A percentile compares a stretch with the other conserved stretches of the same genome.
Evolutionary conservation across 805 yeast species (phyloP).

Genomic region (Metschnikowia picachoensis): DNA sequence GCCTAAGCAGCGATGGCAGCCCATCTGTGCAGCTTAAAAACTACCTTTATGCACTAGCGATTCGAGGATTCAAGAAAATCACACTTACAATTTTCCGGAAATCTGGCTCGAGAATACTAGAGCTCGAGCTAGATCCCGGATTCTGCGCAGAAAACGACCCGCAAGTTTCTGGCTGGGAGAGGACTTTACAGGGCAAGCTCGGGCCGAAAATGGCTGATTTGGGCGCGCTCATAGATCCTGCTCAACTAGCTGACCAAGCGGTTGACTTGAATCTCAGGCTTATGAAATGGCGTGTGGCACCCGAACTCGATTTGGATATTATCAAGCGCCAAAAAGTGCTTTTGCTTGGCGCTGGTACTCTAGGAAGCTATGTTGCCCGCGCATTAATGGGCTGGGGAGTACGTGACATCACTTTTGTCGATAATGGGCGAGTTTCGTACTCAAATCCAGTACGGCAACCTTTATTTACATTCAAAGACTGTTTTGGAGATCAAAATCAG

Average conservation of each 20-base stretch:
- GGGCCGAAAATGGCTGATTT: constrained; percentile 83
- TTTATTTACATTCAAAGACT: constrained; percentile 75
- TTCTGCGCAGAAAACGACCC: constrained; percentile 22
- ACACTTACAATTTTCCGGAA: constrained; percentile 25
- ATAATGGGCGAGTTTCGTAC: constrained; percentile 82
- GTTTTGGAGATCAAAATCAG: constrained; percentile 53
- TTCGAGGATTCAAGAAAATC: constrained; percentile 19
- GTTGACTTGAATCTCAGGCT: constrained; percentile 85
- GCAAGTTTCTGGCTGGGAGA: constrained; percentile 84
- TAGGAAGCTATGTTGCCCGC: constrained; percentile 88
- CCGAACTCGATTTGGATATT: constrained; percentile 66
- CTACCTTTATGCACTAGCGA: constrained; percentile 46
- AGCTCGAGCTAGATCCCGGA: constrained; percentile 15
- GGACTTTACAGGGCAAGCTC: constrained; percentile 65
- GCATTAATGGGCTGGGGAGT: constrained; percentile 95
- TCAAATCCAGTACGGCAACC: constrained; percentile 97
- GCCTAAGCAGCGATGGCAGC: constrained; percentile 20
- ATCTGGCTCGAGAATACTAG: constrained; percentile 15
- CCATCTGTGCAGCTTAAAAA: constrained; percentile 60
- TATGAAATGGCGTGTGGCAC: constrained; percentile 96
- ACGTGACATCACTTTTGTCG: constrained; percentile 78
- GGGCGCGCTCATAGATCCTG: constrained; percentile 76
- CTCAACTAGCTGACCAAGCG: constrained; percentile 82
- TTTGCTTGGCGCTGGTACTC: constrained; percentile 92
- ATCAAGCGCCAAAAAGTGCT: constrained; percentile 61